Evolutionary conservation across 768 basidiomycete species (phyloP).

Genomic region (Calocybe indica): DNA sequence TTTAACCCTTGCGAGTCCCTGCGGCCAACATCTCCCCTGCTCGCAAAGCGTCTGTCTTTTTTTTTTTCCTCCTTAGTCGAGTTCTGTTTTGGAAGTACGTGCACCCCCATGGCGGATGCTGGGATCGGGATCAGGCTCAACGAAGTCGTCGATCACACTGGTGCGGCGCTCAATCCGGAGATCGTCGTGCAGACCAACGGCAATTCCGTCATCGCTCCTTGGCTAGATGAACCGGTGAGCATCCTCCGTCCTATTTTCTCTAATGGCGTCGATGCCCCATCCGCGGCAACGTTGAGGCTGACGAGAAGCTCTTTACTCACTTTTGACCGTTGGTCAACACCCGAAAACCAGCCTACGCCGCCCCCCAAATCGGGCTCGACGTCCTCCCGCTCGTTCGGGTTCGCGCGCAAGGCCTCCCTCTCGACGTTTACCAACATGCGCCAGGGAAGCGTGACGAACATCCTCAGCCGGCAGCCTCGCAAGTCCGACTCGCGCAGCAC

Average conservation of each 20-base stretch:
- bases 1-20: too few relatives aligned
- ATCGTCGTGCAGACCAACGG: constrained; percentile 9
- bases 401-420: constrained; percentile 34
- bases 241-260: not conserved
- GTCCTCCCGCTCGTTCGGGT: constrained; percentile 27
- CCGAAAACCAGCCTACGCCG: constrained; percentile 29
- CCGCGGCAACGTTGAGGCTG: too few relatives aligned
- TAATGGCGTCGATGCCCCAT: not conserved
- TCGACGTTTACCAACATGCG: constrained; percentile 27
- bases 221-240: constrained; percentile 24
- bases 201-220: constrained; percentile 20
- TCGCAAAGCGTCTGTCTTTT: not conserved
- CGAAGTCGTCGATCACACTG: constrained; percentile 17
- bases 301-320: not conserved
- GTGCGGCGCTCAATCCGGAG: constrained; percentile 14
- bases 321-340: too few relatives aligned
- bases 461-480: constrained; percentile 23
- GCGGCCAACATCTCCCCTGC: too few relatives aligned
- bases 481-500: constrained; percentile 30
- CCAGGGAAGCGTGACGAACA: constrained; percentile 23
- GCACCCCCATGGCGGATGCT: not conserved
- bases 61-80: not conserved
- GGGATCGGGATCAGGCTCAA: constrained; percentile 6
- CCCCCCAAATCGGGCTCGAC: constrained; percentile 29
- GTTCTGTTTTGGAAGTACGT: not conserved